Conservation (phyloP, 495 filamentous ascomycete genomes). For the Ascodesmis nigricans region DNA sequence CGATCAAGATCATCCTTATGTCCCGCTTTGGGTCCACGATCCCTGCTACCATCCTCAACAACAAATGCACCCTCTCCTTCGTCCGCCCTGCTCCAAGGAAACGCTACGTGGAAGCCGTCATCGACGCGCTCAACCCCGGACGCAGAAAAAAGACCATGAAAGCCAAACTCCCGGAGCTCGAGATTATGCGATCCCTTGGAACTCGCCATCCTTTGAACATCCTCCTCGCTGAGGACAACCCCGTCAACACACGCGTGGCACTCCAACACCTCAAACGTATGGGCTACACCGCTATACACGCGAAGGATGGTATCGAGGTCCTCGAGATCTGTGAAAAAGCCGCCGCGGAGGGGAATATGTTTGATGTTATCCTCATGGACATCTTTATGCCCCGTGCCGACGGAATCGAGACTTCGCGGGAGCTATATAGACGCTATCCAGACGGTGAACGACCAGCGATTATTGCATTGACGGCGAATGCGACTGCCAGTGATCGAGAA, state of each 20-base stretch:
- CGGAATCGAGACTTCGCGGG: conserved; percentile 21
- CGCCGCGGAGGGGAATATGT: conserved; percentile 17
- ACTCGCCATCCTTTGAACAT: conserved; percentile 19
- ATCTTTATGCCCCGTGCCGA: conserved; percentile 21
- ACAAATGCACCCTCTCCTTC: conserved; percentile 19
- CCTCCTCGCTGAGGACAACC: conserved; percentile 19
- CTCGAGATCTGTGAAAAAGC: conserved; percentile 19
- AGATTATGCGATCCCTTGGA: conserved; percentile 16
- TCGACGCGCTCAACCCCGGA: conserved; percentile 13
- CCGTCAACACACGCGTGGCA: conserved; percentile 19
- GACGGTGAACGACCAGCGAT: conserved; percentile 18
- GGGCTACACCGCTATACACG: conserved; percentile 20
- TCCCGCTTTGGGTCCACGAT: conserved; percentile 18
- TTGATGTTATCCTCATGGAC: conserved; percentile 22
- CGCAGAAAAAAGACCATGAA: conserved; percentile 9
- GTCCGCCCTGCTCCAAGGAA: conserved; percentile 18
- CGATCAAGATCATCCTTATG: conserved; percentile 19
- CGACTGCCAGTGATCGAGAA: conserved; percentile 18
- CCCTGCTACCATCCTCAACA: conserved; percentile 8
- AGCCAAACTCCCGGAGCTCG: conserved; percentile 16
- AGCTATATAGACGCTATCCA: conserved; percentile 14
- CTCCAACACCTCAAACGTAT: conserved; percentile 20
- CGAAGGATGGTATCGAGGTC: conserved; percentile 21
- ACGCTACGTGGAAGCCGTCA: conserved; percentile 18
- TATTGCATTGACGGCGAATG: conserved; percentile 20